These are phyloP conservation scores for Phascolomyces articulosus DNA, from an alignment of 371 early-diverging fungal species.

Conservation along the genomic window DNA sequence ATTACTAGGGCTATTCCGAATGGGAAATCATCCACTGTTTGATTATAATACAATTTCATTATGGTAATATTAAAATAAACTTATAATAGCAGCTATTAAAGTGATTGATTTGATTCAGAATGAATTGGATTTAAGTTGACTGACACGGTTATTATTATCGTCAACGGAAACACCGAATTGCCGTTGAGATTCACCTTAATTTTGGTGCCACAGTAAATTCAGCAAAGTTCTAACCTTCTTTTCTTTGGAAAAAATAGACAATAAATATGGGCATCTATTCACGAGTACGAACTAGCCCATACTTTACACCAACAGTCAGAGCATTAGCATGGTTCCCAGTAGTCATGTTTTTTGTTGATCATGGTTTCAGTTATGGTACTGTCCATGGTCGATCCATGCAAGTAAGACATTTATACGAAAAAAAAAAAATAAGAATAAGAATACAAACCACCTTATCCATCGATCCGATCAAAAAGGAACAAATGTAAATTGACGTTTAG, in stretches of 20 bases:
- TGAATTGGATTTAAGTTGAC: too few relatives aligned
- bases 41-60: too few relatives aligned
- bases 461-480: too few relatives aligned
- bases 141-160: too few relatives aligned
- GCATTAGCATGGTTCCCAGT: slow-evolving; percentile 65
- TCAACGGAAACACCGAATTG: too few relatives aligned
- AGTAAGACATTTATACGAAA: slow-evolving; percentile 30
- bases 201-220: neutral
- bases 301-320: slow-evolving; percentile 26
- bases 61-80: too few relatives aligned
- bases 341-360: slow-evolving; percentile 59
- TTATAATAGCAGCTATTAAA: too few relatives aligned
- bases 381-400: slow-evolving; percentile 76
- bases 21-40: too few relatives aligned
- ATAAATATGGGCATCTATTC: slow-evolving; percentile 15
- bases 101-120: too few relatives aligned
- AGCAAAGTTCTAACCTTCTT: neutral
- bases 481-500: neutral
- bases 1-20: too few relatives aligned
- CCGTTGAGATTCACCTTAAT: too few relatives aligned
- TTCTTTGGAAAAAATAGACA: neutral
- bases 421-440: too few relatives aligned
- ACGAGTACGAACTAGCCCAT: slow-evolving; percentile 34
- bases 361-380: slow-evolving; percentile 63
- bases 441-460: neutral